Conservation (phyloP, 495 filamentous ascomycete species). For the Penicillium parvum region DNA sequence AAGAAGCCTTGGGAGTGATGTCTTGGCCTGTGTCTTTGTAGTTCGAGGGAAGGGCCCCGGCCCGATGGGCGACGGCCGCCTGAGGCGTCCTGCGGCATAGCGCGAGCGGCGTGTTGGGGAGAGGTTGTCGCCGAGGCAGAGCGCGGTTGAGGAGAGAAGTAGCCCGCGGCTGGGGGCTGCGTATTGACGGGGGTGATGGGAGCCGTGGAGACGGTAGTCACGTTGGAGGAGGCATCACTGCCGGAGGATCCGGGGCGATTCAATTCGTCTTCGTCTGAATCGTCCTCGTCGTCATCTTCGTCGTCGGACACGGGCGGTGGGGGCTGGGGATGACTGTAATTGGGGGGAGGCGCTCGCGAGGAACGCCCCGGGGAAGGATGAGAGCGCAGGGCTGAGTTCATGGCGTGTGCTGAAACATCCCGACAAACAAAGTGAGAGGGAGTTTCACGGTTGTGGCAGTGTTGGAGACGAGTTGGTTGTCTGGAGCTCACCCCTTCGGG, state of each 20-base stretch:
- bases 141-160: slow-evolving; percentile 37
- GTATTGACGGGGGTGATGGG: slow-evolving; percentile 25
- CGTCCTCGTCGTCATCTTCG: slow-evolving; percentile 21
- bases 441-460: slow-evolving; percentile 3
- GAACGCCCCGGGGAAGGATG: slow-evolving; percentile 30
- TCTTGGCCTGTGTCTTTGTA: slow-evolving; percentile 43
- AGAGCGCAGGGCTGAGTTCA: slow-evolving; percentile 26
- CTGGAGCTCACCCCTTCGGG: slow-evolving; percentile 14
- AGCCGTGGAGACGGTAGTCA: slow-evolving; percentile 41
- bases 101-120: slow-evolving; percentile 28
- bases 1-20: slow-evolving; percentile 86
- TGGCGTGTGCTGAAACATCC: slow-evolving; percentile 16
- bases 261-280: slow-evolving; percentile 37
- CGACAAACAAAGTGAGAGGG: slow-evolving; percentile 5
- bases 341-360: slow-evolving; percentile 17
- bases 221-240: slow-evolving; percentile 52
- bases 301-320: slow-evolving; percentile 20
- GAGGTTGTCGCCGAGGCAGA: slow-evolving; percentile 28
- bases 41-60: slow-evolving; percentile 35
- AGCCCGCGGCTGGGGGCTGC: slow-evolving; percentile 18
- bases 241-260: slow-evolving; percentile 44
- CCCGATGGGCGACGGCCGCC: slow-evolving; percentile 34
- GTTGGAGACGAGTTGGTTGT: slow-evolving; percentile 6
- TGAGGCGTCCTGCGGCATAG: slow-evolving; percentile 40
- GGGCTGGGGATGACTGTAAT: slow-evolving; percentile 18